These are phyloP conservation scores for Zea mays DNA, from an alignment of 176 grass and related monocot species.

Conservation along the genomic window DNA sequence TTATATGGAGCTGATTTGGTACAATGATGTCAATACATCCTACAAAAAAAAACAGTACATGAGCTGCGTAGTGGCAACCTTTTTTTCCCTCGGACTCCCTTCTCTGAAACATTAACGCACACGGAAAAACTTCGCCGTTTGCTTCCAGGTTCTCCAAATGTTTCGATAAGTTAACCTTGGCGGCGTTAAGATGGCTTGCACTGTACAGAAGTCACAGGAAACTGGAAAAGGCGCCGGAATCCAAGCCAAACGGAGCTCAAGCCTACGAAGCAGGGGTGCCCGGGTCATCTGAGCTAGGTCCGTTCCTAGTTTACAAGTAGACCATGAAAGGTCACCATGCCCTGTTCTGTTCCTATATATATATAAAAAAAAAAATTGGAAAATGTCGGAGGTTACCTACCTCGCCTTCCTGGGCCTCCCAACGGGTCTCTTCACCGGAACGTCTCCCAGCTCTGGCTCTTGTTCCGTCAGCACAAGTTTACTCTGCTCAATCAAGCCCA, in stretches of 20 bases:
- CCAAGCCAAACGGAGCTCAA: neutral
- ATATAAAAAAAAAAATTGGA: neutral
- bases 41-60: neutral
- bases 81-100: neutral
- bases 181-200: neutral
- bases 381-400: neutral
- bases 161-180: neutral
- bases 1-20: neutral
- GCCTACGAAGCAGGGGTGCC: slow-evolving; percentile 5
- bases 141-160: neutral
- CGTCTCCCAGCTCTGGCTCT: slow-evolving; percentile 2
- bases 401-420: slow-evolving; percentile 51
- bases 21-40: neutral
- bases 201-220: neutral
- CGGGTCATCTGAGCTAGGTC: neutral
- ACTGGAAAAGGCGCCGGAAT: neutral
- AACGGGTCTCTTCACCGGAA: slow-evolving; percentile 34
- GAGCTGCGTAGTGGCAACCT: neutral
- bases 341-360: neutral
- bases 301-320: neutral
- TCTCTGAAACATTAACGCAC: neutral
- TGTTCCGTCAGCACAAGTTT: neutral
- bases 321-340: neutral
- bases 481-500: slow-evolving; percentile 42
- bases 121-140: neutral